Evolutionary conservation across 2,329 filamentous ascomycete species (phyloP), one percentile per base, ranked within the genome.

Genomic region (Alternaria postmessia): DNA sequence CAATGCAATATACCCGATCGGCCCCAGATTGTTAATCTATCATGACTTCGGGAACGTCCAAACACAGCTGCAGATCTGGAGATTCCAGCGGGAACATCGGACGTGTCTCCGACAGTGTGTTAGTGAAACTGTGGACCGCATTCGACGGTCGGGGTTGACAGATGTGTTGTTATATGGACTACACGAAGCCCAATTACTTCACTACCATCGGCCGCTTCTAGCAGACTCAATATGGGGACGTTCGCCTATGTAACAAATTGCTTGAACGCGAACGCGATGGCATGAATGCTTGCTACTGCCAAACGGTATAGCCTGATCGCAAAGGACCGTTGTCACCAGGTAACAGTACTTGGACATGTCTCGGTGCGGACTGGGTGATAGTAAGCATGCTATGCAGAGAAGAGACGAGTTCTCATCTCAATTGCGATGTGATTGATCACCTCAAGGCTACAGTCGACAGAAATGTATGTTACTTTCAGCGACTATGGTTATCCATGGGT

Each of bases 1-100:
- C 43, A 32, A 62, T 38, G 42, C 61, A 67, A 69, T 71, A 61
- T 71, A 71, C 59, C 63, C 62, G 51, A 54, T 60, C 44, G 41
- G 48, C 42, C 51, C 57, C 59, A 71, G 61, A 71, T 64, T 66
- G 57, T 51, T 59, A 64, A 63, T 67, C 16, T 64, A 63, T 57
- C 46, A 54, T 26, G 39, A 51, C 16, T 9, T 11, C 20, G 46
- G 7, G n/a, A 2, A 43, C 12, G 41, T 34, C 54, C 48, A 62
- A 42, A 44, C 47, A 28, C 34, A 36, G n/a, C 46, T 42, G 48
- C 51, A 42, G 47, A 38, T 51, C 28, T 54, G 30, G 43, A 55
- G 42, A 34, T 16, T 39, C 14, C 20, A 51, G 5, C 48, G 55
- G 64, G 38, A 52, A 52, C 39, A 58, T 54, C 58, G 62, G 64